phyloP scores from a whole-genome alignment of 179 eudicot genomes.

The Silene vulgaris region DNA sequence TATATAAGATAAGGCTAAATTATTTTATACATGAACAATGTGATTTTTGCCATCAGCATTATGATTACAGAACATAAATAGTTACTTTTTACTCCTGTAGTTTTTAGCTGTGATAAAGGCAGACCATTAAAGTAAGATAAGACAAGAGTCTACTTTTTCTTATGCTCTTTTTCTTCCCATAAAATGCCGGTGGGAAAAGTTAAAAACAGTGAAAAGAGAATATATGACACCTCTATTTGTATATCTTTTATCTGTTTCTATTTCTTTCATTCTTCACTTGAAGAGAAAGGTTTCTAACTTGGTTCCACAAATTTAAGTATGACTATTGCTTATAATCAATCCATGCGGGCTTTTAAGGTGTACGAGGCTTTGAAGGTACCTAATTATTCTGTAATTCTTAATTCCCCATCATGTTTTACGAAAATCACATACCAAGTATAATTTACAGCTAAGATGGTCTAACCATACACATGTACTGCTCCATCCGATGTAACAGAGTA shows the following conservation, averaged over 20 bases:
- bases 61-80: neutral
- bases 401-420: neutral
- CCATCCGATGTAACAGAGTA: neutral
- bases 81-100: neutral
- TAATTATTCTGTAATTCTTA: neutral
- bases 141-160: neutral
- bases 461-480: neutral
- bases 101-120: neutral
- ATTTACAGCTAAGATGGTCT: neutral
- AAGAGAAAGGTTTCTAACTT: neutral
- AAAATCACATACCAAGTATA: too few species aligned
- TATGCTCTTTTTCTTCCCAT: neutral
- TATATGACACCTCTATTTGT: neutral
- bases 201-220: neutral
- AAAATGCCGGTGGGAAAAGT: neutral
- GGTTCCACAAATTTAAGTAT: neutral
- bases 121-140: constrained; percentile 5
- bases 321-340: too few species aligned
- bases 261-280: neutral
- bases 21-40: neutral
- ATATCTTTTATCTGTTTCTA: neutral
- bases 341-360: neutral
- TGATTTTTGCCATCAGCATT: constrained; percentile 7
- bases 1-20: neutral
- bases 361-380: neutral